Percentiles rank a stretch among this genome's conserved stretches.
These are phyloP conservation scores for Yarrowia galli DNA, from an alignment of 1,139 yeast genomes.

Conservation along the genomic window DNA sequence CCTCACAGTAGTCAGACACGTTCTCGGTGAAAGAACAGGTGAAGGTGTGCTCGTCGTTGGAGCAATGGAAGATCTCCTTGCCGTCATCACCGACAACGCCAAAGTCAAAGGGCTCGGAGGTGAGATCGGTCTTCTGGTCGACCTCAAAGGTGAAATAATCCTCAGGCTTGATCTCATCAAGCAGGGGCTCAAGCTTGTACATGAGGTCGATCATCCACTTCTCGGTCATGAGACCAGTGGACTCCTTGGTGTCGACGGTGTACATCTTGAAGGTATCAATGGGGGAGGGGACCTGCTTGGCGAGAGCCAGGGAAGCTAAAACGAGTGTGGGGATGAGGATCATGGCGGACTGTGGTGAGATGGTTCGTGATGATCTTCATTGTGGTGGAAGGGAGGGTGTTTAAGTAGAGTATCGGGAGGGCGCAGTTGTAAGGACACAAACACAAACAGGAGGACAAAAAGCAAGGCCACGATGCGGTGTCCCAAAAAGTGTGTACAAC, in stretches of 20 bases:
- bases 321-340: slow-evolving; percentile 5
- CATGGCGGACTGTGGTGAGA: slow-evolving; percentile 5
- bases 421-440: background rate
- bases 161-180: background rate
- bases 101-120: background rate
- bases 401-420: background rate
- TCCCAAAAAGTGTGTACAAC: no score
- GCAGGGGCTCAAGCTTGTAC: background rate
- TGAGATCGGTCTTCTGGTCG: background rate
- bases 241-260: background rate
- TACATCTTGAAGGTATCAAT: slow-evolving; percentile 4
- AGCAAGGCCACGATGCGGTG: no score
- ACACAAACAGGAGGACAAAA: background rate
- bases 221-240: background rate
- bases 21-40: slow-evolving; percentile 17
- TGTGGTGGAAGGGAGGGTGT: background rate
- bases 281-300: slow-evolving; percentile 23
- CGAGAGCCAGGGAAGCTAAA: slow-evolving; percentile 13
- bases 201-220: background rate
- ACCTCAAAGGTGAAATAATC: slow-evolving; percentile 19
- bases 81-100: background rate
- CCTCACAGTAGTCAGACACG: background rate
- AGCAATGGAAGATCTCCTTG: background rate
- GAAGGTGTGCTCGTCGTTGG: slow-evolving; percentile 8
- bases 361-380: no score